Conservation (phyloP, 768 basidiomycete species). For the Rhodotorula sphaerocarpa region DNA sequence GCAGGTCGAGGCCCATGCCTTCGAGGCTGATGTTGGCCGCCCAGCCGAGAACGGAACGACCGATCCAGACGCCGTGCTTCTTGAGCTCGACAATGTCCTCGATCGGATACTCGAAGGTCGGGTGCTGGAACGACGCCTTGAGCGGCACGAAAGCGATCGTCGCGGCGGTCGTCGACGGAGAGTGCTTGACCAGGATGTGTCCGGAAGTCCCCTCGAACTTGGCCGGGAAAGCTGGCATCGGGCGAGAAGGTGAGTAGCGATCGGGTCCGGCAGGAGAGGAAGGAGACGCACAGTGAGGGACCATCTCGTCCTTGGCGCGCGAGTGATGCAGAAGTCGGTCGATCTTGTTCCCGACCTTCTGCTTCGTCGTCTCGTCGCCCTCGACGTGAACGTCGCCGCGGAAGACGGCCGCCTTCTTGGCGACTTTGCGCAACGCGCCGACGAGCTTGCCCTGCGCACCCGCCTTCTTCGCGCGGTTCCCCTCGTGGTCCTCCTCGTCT, state of each 20-base stretch:
- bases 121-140: slow-evolving; percentile 34
- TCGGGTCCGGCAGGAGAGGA: neutral
- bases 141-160: slow-evolving; percentile 39
- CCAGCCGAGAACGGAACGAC: slow-evolving; percentile 45
- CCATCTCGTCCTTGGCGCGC: slow-evolving; percentile 42
- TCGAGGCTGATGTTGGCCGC: slow-evolving; percentile 44
- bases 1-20: slow-evolving; percentile 43
- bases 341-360: slow-evolving; percentile 43
- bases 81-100: slow-evolving; percentile 47
- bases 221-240: slow-evolving; percentile 43
- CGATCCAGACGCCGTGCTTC: slow-evolving; percentile 44
- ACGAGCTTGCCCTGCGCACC: slow-evolving; percentile 34
- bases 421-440: slow-evolving; percentile 40
- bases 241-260: neutral
- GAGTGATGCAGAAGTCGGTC: slow-evolving; percentile 43
- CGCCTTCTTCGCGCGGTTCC: neutral
- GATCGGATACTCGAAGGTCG: slow-evolving; percentile 40
- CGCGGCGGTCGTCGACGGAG: slow-evolving; percentile 30
- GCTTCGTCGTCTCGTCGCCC: slow-evolving; percentile 37
- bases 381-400: slow-evolving; percentile 45
- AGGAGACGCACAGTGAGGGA: slow-evolving; percentile 39
- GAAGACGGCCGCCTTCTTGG: slow-evolving; percentile 45
- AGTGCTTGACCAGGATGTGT: slow-evolving; percentile 42
- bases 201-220: slow-evolving; percentile 43
- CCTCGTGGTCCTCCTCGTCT: slow-evolving; percentile 4